Percentiles rank a stretch among this genome's conserved stretches.
phyloP scores from a whole-genome alignment of 805 yeast species.

The Priceomyces castillae region DNA sequence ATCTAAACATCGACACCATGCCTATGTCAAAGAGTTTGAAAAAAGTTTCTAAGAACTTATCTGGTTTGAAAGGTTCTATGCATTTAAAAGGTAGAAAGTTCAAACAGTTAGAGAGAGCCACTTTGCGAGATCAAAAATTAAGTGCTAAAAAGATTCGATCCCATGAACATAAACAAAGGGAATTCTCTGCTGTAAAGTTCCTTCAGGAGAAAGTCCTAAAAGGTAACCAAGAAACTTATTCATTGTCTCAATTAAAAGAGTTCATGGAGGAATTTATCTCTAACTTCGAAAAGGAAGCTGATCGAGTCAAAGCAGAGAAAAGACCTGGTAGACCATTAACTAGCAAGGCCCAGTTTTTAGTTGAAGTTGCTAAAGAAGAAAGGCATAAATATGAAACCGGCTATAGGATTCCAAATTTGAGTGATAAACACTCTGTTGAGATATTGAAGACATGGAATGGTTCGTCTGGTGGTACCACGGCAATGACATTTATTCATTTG shows the following conservation, averaged over 20 bases:
- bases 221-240: conserved; percentile 34
- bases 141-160: conserved; percentile 55
- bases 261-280: conserved; percentile 61
- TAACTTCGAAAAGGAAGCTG: conserved; percentile 75
- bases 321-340: conserved; percentile 87
- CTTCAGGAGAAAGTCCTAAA: conserved; percentile 38
- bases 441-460: conserved; percentile 76
- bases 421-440: conserved; percentile 56
- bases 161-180: conserved; percentile 57
- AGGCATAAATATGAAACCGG: conserved; percentile 65
- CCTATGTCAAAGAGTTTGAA: conserved; percentile 65
- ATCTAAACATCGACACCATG: conserved; percentile 35
- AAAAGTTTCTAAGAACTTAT: conserved; percentile 61
- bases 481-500: conserved; percentile 49
- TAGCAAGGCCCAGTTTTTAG: conserved; percentile 64
- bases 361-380: conserved; percentile 62
- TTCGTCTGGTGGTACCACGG: conserved; percentile 70
- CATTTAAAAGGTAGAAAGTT: conserved; percentile 92
- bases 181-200: conserved; percentile 57
- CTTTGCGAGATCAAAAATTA: conserved; percentile 75
- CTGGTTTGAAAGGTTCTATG: conserved; percentile 53
- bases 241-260: conserved; percentile 55
- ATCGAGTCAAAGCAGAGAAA: conserved; percentile 56
- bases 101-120: conserved; percentile 80
- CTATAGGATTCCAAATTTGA: conserved; percentile 65